A percentile compares a stretch with the other conserved stretches of the same genome.
These are phyloP conservation scores for Xylaria scruposa DNA, from an alignment of 495 filamentous ascomycete species.

Conservation along the genomic window DNA sequence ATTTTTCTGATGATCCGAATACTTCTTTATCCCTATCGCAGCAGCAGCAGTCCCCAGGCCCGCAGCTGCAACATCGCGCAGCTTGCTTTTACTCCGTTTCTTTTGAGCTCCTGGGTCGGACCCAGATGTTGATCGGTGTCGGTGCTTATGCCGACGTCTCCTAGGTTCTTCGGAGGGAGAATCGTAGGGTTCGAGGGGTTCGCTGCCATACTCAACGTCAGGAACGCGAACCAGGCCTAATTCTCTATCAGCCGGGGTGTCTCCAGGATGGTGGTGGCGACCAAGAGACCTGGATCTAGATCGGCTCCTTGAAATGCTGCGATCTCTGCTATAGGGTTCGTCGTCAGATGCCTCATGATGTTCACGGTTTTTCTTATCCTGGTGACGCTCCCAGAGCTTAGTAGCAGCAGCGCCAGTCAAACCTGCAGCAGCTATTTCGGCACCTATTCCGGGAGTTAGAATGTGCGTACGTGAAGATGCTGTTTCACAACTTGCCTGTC, in stretches of 20 bases:
- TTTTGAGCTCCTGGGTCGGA: constrained; percentile 57
- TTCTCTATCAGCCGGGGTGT: constrained; percentile 65
- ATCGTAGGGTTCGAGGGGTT: constrained; percentile 52
- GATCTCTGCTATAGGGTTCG: constrained; percentile 42
- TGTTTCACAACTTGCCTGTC: constrained; percentile 39
- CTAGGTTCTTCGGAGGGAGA: constrained; percentile 38
- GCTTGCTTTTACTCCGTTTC: constrained; percentile 66
- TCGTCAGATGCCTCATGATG: constrained; percentile 42
- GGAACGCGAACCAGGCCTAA: constrained; percentile 70
- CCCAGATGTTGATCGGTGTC: constrained; percentile 43
- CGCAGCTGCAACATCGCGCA: constrained; percentile 70
- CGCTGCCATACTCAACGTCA: constrained; percentile 51
- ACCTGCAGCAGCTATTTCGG: constrained; percentile 74
- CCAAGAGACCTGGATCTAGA: constrained; percentile 57
- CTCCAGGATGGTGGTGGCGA: constrained; percentile 43
- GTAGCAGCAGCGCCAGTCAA: constrained; percentile 79
- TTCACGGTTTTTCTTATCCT: constrained; percentile 69
- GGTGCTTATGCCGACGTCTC: constrained; percentile 27
- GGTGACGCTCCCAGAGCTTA: constrained; percentile 80
- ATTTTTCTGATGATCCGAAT: constrained; percentile 47
- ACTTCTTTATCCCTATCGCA: constrained; percentile 79
- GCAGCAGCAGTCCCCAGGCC: constrained; percentile 75
- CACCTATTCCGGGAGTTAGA: constrained; percentile 42
- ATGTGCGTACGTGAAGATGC: not conserved
- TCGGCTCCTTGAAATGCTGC: constrained; percentile 53